These are phyloP conservation scores for Cucumis melo DNA, from an alignment of 306 rosid genomes.

Conservation along the genomic window DNA sequence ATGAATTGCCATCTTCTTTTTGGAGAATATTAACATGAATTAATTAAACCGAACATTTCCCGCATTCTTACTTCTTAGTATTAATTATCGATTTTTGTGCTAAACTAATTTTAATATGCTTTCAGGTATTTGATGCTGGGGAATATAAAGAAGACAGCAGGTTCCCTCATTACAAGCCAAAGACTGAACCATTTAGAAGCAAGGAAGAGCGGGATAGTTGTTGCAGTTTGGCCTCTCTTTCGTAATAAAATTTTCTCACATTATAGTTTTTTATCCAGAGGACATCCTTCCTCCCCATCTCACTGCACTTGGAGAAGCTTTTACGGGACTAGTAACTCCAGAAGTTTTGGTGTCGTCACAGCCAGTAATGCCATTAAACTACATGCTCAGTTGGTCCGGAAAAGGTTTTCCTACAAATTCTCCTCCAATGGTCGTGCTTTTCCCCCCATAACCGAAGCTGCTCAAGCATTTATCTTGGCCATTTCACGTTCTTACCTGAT, in stretches of 20 bases:
- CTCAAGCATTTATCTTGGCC: constrained; percentile 84
- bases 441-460: constrained; percentile 44
- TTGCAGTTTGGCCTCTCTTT: constrained; percentile 33
- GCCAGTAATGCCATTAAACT: constrained; percentile 29
- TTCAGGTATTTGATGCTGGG: constrained; percentile 71
- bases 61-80: background rate
- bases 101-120: constrained; percentile 9
- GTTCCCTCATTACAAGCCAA: constrained; percentile 23
- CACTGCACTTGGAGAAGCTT: constrained; percentile 25
- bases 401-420: constrained; percentile 39
- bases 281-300: constrained; percentile 23
- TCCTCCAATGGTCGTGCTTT: constrained; percentile 26
- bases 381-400: constrained; percentile 54
- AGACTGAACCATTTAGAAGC: constrained; percentile 22
- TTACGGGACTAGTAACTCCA: constrained; percentile 10
- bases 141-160: constrained; percentile 31
- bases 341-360: constrained; percentile 27
- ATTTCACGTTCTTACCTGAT: constrained; percentile 51
- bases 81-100: background rate
- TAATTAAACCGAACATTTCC: background rate
- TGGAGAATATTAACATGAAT: background rate
- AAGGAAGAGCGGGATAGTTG: constrained; percentile 34
- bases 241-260: constrained; percentile 30
- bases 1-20: background rate
- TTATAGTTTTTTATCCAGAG: constrained; percentile 26